phyloP scores from a whole-genome alignment of 169 alveolate genomes.

The Theileria parva region DNA sequence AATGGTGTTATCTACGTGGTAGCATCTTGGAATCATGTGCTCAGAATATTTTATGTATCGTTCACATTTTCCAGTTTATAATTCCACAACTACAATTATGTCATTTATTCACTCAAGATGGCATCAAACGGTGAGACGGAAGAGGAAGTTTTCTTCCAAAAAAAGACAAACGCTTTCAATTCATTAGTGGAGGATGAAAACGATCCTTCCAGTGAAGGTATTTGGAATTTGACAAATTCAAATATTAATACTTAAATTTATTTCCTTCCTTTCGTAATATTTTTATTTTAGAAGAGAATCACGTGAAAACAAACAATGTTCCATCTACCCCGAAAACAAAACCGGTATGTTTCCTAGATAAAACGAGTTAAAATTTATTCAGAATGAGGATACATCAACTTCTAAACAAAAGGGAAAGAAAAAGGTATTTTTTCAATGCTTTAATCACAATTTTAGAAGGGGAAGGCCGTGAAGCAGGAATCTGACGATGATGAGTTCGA shows the following conservation, averaged over 20 bases:
- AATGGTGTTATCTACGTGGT: not conserved
- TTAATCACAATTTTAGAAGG: conserved; percentile 17
- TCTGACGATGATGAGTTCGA: conserved; percentile 62
- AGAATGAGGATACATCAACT: not conserved
- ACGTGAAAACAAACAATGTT: not conserved
- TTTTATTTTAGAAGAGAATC: not conserved
- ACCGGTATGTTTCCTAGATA: not conserved
- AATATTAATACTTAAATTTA: not conserved
- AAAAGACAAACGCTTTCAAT: not conserved
- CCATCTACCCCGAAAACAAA: not conserved
- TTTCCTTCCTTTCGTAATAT: not conserved
- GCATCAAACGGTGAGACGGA: not conserved
- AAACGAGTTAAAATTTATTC: not conserved
- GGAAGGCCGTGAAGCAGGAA: conserved; percentile 34
- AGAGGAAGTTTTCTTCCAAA: conserved; percentile 2
- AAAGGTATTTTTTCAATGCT: not conserved
- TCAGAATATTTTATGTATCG: not conserved
- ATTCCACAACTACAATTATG: not conserved
- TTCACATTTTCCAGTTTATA: not conserved
- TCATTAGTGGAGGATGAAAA: not conserved
- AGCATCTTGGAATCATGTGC: not conserved
- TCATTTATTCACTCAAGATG: not conserved
- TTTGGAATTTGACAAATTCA: not conserved
- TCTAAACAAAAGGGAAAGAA: conserved; percentile 12
- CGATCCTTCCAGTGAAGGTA: conserved; percentile 14